Evolutionary conservation across 2,329 filamentous ascomycete genomes (phyloP), one percentile per base, ranked within the genome.

Genomic region (Fusarium sp.): DNA sequence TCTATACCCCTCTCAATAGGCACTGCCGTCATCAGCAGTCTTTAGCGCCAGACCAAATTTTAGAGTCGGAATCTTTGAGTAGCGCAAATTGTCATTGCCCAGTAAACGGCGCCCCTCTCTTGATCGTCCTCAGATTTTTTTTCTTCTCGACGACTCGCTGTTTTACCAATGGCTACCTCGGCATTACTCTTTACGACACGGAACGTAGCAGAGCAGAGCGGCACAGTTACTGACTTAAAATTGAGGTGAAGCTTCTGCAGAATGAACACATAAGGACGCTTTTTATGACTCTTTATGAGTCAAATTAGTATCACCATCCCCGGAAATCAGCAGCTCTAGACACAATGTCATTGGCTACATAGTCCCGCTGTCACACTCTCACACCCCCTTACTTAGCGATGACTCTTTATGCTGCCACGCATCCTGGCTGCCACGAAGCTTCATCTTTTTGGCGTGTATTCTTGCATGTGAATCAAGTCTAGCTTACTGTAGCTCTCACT

Each of bases 1-100:
- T 46, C 36, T 33, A 24, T 53, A 34, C 46, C 55, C 55, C 60
- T 63, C 52, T 39, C 60, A 47, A 60, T 65, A 65, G 43, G 64
- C 72, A 61, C 69, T 70, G 65, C 73, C 73, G 73, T 75, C 73
- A 75, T 75, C 59, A 54, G 24, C 31, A 51, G 45, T 46, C 55
- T 52, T 51, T 75, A 75, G 73, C 73, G 73, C 56, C 42, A 70
- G 65, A 54, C 54, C 53, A 52, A 17, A 39, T 65, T 75, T 70
- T 57, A 73, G 67, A 75, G 67, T 55, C 67, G 60, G 50, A 62
- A 67, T 52, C 42, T 64, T 57, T 51, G 56, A 50, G 33, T 72
- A 63, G 57, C 56, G 62, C 40, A 43, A 31, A 31, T 57, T 47
- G 49, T 57, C 65, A 68, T 70, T 68, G 54, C 38, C 55, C 49